Conservation (phyloP, 2,329 filamentous ascomycete species). For the Fusarium redolens region DNA sequence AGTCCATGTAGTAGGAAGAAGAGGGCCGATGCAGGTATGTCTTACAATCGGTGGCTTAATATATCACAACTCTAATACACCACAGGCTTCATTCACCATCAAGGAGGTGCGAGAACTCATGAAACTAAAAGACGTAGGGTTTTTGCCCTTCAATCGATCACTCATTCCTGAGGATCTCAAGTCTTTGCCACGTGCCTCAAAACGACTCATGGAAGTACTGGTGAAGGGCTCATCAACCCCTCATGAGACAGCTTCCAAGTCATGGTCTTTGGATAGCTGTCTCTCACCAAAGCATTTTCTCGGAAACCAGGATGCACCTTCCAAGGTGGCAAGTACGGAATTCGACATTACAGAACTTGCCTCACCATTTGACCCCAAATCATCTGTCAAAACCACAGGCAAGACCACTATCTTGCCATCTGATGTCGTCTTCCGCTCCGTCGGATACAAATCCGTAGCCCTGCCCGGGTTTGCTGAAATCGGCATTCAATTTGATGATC, state of each 20-base stretch:
- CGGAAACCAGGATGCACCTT: constrained; percentile 56
- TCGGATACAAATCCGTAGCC: constrained; percentile 88
- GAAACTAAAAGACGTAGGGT: constrained; percentile 77
- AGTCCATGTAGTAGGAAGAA: constrained; percentile 87
- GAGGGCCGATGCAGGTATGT: constrained; percentile 84
- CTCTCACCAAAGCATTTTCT: constrained; percentile 80
- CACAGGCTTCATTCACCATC: constrained; percentile 89
- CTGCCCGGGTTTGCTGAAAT: constrained; percentile 79
- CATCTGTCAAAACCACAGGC: constrained; percentile 61
- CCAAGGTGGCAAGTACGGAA: constrained; percentile 70
- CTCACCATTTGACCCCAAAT: constrained; percentile 64
- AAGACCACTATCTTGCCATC: constrained; percentile 68
- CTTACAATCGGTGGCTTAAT: constrained; percentile 23
- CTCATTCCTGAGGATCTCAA: constrained; percentile 76
- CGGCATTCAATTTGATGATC: constrained; percentile 81
- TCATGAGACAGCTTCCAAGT: constrained; percentile 64
- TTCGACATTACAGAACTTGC: constrained; percentile 73
- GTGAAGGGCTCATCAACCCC: constrained; percentile 74
- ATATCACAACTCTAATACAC: background rate
- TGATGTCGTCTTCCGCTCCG: constrained; percentile 86
- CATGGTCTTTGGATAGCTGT: constrained; percentile 88
- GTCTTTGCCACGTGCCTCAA: constrained; percentile 78
- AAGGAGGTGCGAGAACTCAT: constrained; percentile 93
- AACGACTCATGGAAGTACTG: constrained; percentile 83
- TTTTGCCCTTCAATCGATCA: constrained; percentile 73